Evolutionary conservation across 2,329 filamentous ascomycete genomes (phyloP).

Genomic region (Pezicula neosporulosa): DNA sequence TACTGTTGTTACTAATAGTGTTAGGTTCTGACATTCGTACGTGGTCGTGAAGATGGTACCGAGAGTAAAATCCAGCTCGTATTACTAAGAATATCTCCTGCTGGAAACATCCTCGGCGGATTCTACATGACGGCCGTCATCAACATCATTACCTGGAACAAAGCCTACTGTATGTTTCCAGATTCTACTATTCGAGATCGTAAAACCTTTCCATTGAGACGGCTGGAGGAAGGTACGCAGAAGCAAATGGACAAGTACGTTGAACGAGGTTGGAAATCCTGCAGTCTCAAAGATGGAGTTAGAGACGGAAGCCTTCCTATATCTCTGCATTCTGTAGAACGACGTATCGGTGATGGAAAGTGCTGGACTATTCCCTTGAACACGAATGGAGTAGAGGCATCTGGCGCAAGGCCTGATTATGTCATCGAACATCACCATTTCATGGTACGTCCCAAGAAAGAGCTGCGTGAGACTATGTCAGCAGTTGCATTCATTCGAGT

Average conservation of each 20-base stretch:
- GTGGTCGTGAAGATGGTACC: neutral
- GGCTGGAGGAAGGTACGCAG: neutral
- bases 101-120: neutral
- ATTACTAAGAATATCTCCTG: neutral
- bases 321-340: neutral
- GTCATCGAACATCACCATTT: neutral
- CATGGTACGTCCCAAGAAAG: neutral
- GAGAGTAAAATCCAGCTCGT: neutral
- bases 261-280: neutral
- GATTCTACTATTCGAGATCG: constrained; percentile 2
- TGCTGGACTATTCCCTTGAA: neutral
- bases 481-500: neutral
- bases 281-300: neutral
- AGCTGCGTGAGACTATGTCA: neutral
- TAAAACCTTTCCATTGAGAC: neutral
- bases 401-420: neutral
- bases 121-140: constrained; percentile 3
- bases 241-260: neutral
- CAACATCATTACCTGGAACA: constrained; percentile 8
- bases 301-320: neutral
- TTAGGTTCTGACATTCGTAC: neutral
- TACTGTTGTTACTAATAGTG: neutral
- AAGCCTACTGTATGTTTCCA: constrained; percentile 8
- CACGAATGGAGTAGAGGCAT: neutral
- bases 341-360: neutral